Conservation (phyloP, 768 basidiomycete genomes). For the Suillus occidentalis region DNA sequence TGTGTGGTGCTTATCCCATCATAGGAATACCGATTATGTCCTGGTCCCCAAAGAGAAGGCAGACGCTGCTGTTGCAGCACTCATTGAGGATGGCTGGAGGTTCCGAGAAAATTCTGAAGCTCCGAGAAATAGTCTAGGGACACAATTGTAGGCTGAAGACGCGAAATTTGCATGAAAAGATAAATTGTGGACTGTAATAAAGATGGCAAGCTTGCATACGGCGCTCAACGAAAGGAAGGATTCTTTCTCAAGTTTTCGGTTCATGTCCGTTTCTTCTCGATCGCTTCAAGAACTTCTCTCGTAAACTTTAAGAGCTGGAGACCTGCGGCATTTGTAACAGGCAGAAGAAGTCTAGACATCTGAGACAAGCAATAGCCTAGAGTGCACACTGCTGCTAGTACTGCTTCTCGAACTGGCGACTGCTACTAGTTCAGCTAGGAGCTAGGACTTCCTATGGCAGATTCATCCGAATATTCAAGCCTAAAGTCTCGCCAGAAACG, state of each 20-base stretch:
- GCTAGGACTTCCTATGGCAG: conserved; percentile 26
- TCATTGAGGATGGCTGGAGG: conserved; percentile 54
- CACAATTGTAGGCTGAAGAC: neutral
- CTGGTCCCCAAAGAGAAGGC: conserved; percentile 49
- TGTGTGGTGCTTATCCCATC: neutral
- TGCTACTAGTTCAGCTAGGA: neutral
- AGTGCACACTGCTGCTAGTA: neutral
- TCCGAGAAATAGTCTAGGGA: neutral
- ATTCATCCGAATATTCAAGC: conserved; percentile 34
- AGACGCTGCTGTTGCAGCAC: conserved; percentile 39
- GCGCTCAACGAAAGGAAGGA: conserved; percentile 1
- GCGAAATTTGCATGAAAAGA: neutral
- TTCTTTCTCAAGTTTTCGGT: neutral
- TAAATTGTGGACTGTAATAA: neutral
- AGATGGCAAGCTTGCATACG: neutral
- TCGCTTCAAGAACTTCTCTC: neutral
- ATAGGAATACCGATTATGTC: conserved; percentile 68
- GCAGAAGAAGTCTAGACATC: neutral
- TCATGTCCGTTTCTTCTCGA: neutral
- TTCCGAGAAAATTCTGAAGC: conserved; percentile 14
- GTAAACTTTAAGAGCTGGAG: neutral
- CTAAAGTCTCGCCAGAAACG: conserved; percentile 63
- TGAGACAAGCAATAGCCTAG: neutral
- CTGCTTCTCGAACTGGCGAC: neutral
- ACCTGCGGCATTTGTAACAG: neutral